Base-by-base conservation (phyloP, 164 flowering plant species). In the Macadamia tetraphylla region DNA sequence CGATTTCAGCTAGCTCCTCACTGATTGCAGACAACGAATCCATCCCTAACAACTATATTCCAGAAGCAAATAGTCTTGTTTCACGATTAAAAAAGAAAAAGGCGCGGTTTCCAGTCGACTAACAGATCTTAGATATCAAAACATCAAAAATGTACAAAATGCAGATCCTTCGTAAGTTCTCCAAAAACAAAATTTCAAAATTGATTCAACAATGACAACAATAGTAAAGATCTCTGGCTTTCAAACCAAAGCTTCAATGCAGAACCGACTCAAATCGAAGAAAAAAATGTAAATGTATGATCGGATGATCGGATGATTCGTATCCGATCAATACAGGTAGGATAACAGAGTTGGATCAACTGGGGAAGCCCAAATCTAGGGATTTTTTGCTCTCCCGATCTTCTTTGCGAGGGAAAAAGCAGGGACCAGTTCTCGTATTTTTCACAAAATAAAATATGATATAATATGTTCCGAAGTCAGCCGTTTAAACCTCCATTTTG, bases 1-100 rank as follows among this genome's bases (percentile, higher is more conserved):
- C 86, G 73, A 91, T 71, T 79, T 86, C 94, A 14, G 86, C 98
- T 17, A 93, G 86, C 71, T 87, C 92, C 70, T 85, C 98, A 78
- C 97, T 91, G 67, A 89, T 70, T n/a, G 74, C 70, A 10, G 91
- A 84, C 48, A 90, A 48, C 29, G 85, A 76, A 79, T 77, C 86
- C 91, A 87, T 87, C 62, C 68, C 62, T 32, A 35, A 10, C 66
- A 6, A 29, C 15, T 15, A 60, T 23, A 15, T 14, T 14, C 57
- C 57, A 53, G 15, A 53, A 53, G 6, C 18, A 14, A 23, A 14
- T 46, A 46, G 51, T 46, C 13, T 46, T 46, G 51, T 46, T 46
- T 46, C 18, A 53, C 13, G 6, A 17, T 53, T n/a, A 53, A 49
- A 35, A 35, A 35, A 35, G 40, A 9, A 11, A 46, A 11, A 4